These are phyloP conservation scores for Madurella fahalii DNA, from an alignment of 2,329 filamentous ascomycete genomes.

Conservation along the genomic window DNA sequence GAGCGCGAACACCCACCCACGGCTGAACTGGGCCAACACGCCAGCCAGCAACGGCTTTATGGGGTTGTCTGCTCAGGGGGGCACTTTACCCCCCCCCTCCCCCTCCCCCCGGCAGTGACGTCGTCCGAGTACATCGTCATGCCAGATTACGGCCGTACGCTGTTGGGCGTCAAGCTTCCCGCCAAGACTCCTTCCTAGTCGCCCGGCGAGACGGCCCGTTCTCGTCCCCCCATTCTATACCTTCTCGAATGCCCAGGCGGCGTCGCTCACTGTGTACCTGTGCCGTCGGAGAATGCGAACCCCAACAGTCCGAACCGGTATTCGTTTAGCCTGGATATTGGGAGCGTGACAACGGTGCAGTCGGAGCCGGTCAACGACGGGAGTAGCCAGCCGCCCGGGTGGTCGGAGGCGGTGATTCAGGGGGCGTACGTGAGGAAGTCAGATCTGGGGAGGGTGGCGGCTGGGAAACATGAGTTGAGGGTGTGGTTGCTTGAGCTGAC, in stretches of 20 bases:
- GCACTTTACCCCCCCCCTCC: too few species aligned
- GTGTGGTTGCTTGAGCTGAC: constrained; percentile 31
- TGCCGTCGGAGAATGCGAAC: constrained; percentile 30
- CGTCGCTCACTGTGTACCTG: constrained; percentile 29
- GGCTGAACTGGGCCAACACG: constrained; percentile 41
- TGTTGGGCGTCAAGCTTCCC: constrained; percentile 28
- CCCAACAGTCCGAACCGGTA: constrained; percentile 27
- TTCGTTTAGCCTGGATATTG: constrained; percentile 27
- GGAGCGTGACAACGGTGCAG: constrained; percentile 22
- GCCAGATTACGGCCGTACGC: constrained; percentile 31
- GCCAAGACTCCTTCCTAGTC: constrained; percentile 25
- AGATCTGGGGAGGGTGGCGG: constrained; percentile 19
- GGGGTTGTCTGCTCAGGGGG: constrained; percentile 47
- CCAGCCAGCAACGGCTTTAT: constrained; percentile 41
- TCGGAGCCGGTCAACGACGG: constrained; percentile 25
- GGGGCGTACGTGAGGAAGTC: constrained; percentile 27
- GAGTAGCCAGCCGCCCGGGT: constrained; percentile 26
- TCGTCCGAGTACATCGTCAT: constrained; percentile 26
- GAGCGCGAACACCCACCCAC: constrained; percentile 46
- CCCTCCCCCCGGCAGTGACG: constrained; percentile 9
- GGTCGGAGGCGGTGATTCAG: constrained; percentile 28
- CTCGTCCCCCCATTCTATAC: constrained; percentile 29
- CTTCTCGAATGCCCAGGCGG: constrained; percentile 22
- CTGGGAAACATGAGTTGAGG: constrained; percentile 27
- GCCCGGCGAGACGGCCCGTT: constrained; percentile 20